Evolutionary conservation across 2,329 filamentous ascomycete species (phyloP), one percentile per base, ranked within the genome.

Genomic region (Stagonosporopsis rhizophila): DNA sequence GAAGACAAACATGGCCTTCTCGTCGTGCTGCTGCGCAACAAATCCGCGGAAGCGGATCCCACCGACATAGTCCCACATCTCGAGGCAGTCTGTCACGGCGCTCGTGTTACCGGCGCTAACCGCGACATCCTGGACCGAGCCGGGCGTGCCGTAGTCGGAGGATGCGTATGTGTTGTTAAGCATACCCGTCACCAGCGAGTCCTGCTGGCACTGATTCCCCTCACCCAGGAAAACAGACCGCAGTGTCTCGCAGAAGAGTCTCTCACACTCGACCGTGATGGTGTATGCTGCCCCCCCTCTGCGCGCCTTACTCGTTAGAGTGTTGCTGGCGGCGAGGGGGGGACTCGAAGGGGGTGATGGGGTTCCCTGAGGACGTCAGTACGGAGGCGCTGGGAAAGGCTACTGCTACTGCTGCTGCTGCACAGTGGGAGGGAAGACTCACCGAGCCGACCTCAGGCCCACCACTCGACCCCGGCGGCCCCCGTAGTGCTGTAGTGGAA

Each of bases 231-330:
- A 96, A 83, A 91, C 89, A 83, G 88, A 83, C 82, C 87, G 90
- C 88, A 96, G 91, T 85, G 88, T 89, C 89, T 94, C 92, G 83
- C 93, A 96, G 87, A 96, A 96, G 89, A 96, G 94, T 85, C 93
- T 97, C 92, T 96, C 93, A 96, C 93, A 96, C 91, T 96, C 92
- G 92, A 90, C 92, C 91, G 90, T 92, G 85, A 96, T 96, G 83
- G 89, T 88, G 81, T 91, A 87, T 90, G 91, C 88, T 89, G 92
- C 92, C 92, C 92, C 92, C 90, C 90, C 90, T 89, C 78, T 81
- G 71, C 78, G 75, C 77, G 78, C 79, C 74, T 65, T 65, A 65
- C 69, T 67, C 53, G 5, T 37, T 32, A 56, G 53, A 65, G 86
- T 82, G 61, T 85, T 87, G 75, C 89, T 81, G 77, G 87, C 87